Conservation (phyloP, 208 protist species). For the Crithidia thermophila region DNA sequence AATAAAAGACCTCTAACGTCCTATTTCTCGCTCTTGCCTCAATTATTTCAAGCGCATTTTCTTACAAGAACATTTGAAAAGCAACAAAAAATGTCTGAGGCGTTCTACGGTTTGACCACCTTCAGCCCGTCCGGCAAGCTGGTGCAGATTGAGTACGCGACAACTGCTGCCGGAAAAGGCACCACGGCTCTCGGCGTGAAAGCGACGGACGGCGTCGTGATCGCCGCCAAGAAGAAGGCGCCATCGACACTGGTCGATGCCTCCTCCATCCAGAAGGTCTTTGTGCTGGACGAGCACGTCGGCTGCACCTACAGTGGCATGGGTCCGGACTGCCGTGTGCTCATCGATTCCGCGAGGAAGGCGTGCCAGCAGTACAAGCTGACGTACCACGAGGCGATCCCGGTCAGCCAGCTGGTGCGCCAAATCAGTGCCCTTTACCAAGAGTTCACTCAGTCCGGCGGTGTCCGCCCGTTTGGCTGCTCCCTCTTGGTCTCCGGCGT, state of each 20-base stretch:
- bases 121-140: slow-evolving; percentile 99
- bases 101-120: slow-evolving; percentile 99
- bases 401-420: slow-evolving; percentile 95
- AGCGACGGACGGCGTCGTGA: slow-evolving; percentile 98
- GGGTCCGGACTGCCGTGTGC: slow-evolving; percentile 98
- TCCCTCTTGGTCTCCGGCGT: slow-evolving; percentile 99
- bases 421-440: slow-evolving; percentile 98
- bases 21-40: no score
- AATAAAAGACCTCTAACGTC: no score
- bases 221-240: slow-evolving; percentile 99
- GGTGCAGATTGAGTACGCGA: slow-evolving; percentile 99
- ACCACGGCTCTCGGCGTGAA: slow-evolving; percentile 94
- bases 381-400: slow-evolving; percentile 96
- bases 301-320: slow-evolving; percentile 99
- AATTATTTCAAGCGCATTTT: no score
- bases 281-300: slow-evolving; percentile 93
- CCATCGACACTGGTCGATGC: slow-evolving; percentile 96
- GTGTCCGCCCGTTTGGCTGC: slow-evolving; percentile 99
- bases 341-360: slow-evolving; percentile 97
- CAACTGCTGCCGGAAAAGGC: slow-evolving; percentile 95
- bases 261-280: slow-evolving; percentile 95
- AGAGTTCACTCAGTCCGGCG: slow-evolving; percentile 99
- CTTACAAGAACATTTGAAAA: no score
- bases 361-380: slow-evolving; percentile 95
- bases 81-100: slow-evolving; percentile 92